Conservation (phyloP, 2,329 filamentous ascomycete genomes). For the Diaporthe citri region DNA sequence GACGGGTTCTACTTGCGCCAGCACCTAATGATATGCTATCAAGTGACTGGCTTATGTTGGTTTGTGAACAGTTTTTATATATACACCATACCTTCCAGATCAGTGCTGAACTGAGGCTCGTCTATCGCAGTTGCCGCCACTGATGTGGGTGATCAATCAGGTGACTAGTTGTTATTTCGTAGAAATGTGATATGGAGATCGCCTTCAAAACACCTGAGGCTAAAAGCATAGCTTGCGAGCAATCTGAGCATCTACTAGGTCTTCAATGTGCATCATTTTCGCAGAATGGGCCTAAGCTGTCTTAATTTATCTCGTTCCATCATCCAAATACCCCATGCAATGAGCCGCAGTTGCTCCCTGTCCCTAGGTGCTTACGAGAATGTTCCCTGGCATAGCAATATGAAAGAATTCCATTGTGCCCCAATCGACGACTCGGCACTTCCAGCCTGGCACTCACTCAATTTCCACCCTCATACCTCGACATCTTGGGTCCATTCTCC, state of each 20-base stretch:
- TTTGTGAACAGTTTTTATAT: background rate
- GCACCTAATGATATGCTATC: background rate
- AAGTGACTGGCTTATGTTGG: background rate
- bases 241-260: background rate
- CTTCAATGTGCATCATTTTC: background rate
- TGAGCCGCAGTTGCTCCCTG: background rate
- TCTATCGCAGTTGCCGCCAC: background rate
- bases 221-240: background rate
- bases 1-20: background rate
- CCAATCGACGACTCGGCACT: background rate
- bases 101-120: too few species aligned
- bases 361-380: background rate
- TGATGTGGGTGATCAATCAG: background rate
- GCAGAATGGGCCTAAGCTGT: background rate
- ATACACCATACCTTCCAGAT: background rate
- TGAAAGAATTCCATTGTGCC: background rate
- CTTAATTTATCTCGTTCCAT: constrained; percentile 12
- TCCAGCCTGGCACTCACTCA: background rate
- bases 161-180: background rate
- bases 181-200: background rate
- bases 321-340: background rate
- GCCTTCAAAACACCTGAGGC: background rate
- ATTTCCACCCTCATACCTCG: constrained; percentile 50
- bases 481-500: constrained; percentile 63
- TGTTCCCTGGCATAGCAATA: background rate